A percentile compares a stretch with the other conserved stretches of the same genome.
Evolutionary conservation across 192 early-diverging fungal genomes (phyloP).

Genomic region (Coemansia sp.): DNA sequence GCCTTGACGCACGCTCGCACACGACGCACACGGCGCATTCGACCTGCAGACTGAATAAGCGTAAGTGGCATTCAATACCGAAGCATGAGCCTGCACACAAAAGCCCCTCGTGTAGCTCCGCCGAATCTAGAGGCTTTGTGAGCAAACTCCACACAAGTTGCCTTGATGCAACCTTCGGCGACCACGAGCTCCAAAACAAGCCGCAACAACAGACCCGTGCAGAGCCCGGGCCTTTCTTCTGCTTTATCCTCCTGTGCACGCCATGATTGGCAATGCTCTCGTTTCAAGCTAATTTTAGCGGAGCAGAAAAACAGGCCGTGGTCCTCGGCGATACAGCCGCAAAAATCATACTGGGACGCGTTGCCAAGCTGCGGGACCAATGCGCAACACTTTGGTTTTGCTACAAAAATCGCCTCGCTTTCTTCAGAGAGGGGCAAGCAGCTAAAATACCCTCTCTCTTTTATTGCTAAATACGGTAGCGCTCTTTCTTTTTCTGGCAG

Average conservation of each 20-base stretch:
- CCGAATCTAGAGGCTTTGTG: background rate
- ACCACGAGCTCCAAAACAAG: background rate
- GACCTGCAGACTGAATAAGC: conserved; percentile 4
- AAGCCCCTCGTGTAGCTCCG: background rate
- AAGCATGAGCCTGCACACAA: background rate
- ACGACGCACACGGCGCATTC: background rate
- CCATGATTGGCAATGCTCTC: conserved; percentile 2
- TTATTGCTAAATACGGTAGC: background rate
- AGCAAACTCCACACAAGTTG: background rate
- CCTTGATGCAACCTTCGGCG: background rate
- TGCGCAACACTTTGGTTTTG: background rate
- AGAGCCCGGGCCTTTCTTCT: background rate
- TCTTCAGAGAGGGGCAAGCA: background rate
- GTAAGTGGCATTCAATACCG: background rate
- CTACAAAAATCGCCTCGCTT: background rate
- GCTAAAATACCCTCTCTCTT: background rate
- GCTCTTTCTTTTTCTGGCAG: background rate
- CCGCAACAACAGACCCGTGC: background rate
- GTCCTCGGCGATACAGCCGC: background rate
- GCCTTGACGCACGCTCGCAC: background rate
- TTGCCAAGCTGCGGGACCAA: background rate
- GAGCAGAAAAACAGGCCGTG: conserved; percentile 8
- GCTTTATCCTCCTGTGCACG: background rate
- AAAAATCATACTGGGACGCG: conserved; percentile 5
- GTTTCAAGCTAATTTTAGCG: conserved; percentile 8